Percentiles rank a stretch among this genome's conserved stretches.
phyloP scores from a whole-genome alignment of 768 basidiomycete genomes.

The Tremella fuciformis region DNA sequence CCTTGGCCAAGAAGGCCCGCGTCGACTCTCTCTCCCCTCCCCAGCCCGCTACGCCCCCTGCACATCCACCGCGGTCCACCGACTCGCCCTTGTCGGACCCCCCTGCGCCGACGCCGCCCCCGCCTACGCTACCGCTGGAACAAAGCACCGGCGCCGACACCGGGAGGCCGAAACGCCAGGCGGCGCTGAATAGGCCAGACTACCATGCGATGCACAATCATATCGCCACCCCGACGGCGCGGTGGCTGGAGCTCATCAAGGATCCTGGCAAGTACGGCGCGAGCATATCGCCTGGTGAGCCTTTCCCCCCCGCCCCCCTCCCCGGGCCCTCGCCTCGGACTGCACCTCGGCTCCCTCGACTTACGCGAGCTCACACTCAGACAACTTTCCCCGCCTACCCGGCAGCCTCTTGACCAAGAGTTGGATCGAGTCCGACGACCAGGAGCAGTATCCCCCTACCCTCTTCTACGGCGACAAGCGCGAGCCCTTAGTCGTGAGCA shows the following conservation, averaged over 20 bases:
- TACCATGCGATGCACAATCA: slow-evolving; percentile 49
- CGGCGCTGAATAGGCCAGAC: slow-evolving; percentile 40
- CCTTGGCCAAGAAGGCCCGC: slow-evolving; percentile 8
- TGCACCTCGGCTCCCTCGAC: background rate
- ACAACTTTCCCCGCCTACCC: slow-evolving; percentile 25
- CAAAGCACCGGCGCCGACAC: background rate
- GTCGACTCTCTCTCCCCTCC: background rate
- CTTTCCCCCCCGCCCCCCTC: background rate
- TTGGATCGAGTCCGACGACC: slow-evolving; percentile 34
- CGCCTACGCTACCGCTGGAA: background rate
- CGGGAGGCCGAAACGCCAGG: slow-evolving; percentile 47
- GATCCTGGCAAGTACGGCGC: slow-evolving; percentile 44
- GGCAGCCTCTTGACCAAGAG: slow-evolving; percentile 23
- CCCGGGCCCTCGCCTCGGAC: background rate
- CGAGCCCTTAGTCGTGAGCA: slow-evolving; percentile 78
- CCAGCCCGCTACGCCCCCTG: too few relatives aligned
- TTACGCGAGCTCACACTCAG: slow-evolving; percentile 6
- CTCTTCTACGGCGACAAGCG: slow-evolving; percentile 43
- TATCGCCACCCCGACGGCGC: slow-evolving; percentile 43
- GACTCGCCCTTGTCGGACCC: too few relatives aligned
- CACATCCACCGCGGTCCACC: too few relatives aligned
- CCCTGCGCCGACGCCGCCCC: background rate
- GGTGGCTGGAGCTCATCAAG: slow-evolving; percentile 47
- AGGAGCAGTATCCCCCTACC: slow-evolving; percentile 14
- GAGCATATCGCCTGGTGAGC: slow-evolving; percentile 39